phyloP scores from a whole-genome alignment of 2,329 filamentous ascomycete species.

The Calycina marina region DNA sequence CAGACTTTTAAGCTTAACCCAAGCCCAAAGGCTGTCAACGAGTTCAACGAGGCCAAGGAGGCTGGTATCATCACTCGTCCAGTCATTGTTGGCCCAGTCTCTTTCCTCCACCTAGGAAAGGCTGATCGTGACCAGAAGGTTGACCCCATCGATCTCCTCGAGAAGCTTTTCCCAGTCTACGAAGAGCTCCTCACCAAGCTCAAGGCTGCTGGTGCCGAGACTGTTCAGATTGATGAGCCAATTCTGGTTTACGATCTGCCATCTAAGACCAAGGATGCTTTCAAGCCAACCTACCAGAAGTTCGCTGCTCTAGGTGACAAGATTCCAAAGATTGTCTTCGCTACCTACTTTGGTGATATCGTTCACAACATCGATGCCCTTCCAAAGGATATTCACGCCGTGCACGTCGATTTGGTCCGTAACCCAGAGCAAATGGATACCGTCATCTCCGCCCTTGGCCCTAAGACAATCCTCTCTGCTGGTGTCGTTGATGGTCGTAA shows the following conservation, averaged over 20 bases:
- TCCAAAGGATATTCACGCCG: constrained; percentile 62
- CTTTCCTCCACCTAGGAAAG: constrained; percentile 96
- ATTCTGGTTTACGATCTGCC: constrained; percentile 90
- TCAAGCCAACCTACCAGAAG: constrained; percentile 96
- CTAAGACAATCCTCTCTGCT: constrained; percentile 80
- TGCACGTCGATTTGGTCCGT: constrained; percentile 93
- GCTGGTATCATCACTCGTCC: constrained; percentile 86
- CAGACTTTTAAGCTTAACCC: constrained; percentile 84
- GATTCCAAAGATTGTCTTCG: constrained; percentile 77
- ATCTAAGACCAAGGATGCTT: constrained; percentile 81
- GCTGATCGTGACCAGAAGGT: constrained; percentile 90
- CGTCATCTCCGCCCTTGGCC: constrained; percentile 67
- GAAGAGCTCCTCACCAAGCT: constrained; percentile 84
- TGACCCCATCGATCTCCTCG: constrained; percentile 83
- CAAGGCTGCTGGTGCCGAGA: constrained; percentile 90
- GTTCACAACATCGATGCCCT: constrained; percentile 96
- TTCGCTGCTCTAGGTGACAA: constrained; percentile 60
- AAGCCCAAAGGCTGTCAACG: constrained; percentile 82
- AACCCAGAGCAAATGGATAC: constrained; percentile 94
- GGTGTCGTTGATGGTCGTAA: constrained; percentile 98
- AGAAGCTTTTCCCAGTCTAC: constrained; percentile 89
- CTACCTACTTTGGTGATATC: constrained; percentile 98
- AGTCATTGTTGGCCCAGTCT: constrained; percentile 88
- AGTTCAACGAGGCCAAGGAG: constrained; percentile 97
- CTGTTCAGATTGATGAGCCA: constrained; percentile 97